Base-by-base conservation (phyloP, 2,329 filamentous ascomycete species). In the Microthyrium microscopicum region DNA sequence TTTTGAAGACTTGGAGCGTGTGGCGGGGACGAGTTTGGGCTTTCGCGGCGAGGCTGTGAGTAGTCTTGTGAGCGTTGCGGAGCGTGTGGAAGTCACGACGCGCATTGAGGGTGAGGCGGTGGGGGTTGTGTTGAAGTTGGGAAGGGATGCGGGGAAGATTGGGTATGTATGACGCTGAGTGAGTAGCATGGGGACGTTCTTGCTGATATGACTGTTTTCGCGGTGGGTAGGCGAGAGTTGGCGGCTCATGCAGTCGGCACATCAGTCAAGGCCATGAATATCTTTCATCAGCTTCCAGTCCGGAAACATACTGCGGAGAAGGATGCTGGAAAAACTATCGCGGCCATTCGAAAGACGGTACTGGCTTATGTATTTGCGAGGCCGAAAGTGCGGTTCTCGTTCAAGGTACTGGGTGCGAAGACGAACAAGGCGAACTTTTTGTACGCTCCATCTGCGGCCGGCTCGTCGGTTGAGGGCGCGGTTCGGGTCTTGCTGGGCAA, bases 1-100 rank as follows among this genome's bases (percentile, higher is more conserved):
- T n/a, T 68, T 77, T 37, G 61, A 70, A 1, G 75, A 84, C 31
- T 55, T 84, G 24, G 59, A 55, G 32, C 49, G 46, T 2, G 54
- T 74, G 15, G 70, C 67, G 5, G 64, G 67, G 1, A 59, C 56
- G 27, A 74, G 65, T 20, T 62, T 85, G n/a, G 80, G 80, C 2
- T 87, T 85, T 46, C 68, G 80, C 22, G 80, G 80, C 15, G 70
- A 82, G 46, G 78, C 78, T 12, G 56, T 87, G 39, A 75, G 77
- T 25, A 73, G 70, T 49, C 63, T 66, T 38, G 74, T 70, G 38
- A 61, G 66, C 26, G 48, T 81, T 37, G 71, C 70, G 24, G 58
- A 62, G 3, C 54, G 48, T 2, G 38, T 84, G 27, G 57, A 54
- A 5, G 56, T 84, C 32, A 77, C 63, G 11, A 84, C 79, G 3